Evolutionary conservation across 2,329 filamentous ascomycete genomes (phyloP).

Genomic region (Mariannaea sp.): DNA sequence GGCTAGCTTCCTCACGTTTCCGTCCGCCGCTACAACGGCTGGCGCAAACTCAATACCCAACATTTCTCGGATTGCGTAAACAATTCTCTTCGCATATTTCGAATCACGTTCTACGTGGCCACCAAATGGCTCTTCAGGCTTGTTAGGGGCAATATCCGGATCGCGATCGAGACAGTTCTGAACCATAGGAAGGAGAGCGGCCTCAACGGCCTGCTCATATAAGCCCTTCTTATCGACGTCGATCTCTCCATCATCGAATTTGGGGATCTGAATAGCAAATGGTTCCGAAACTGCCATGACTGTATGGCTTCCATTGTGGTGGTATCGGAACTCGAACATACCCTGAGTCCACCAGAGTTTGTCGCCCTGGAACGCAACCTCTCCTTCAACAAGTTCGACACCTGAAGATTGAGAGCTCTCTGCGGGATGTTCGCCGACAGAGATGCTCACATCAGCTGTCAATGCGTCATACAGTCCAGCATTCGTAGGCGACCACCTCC

Average conservation of each 20-base stretch:
- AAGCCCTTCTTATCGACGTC: conserved; percentile 62
- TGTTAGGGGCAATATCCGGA: conserved; percentile 84
- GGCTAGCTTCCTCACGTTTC: conserved; percentile 85
- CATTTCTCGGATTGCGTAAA: conserved; percentile 95
- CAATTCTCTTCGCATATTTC: conserved; percentile 87
- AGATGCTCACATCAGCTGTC: conserved; percentile 75
- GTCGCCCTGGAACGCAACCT: conserved; percentile 87
- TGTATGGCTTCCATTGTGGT: conserved; percentile 89
- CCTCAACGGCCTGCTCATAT: conserved; percentile 73
- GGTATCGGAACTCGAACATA: conserved; percentile 95
- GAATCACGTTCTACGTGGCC: conserved; percentile 81
- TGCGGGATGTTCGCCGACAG: conserved; percentile 68
- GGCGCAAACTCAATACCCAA: conserved; percentile 96
- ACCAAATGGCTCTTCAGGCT: conserved; percentile 81
- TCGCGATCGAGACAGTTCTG: conserved; percentile 93
- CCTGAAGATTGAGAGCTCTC: conserved; percentile 57
- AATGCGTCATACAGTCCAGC: conserved; percentile 75
- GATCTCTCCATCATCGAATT: conserved; percentile 77
- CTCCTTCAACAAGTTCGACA: conserved; percentile 70
- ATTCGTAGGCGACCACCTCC: conserved; percentile 86
- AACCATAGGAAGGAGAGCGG: conserved; percentile 78
- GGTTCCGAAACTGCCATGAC: conserved; percentile 94
- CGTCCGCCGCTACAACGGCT: conserved; percentile 89
- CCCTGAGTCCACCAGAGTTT: conserved; percentile 98
- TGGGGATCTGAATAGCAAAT: conserved; percentile 85